Base-by-base conservation (phyloP, 2,329 filamentous ascomycete species). In the Aureobasidium sp. region DNA sequence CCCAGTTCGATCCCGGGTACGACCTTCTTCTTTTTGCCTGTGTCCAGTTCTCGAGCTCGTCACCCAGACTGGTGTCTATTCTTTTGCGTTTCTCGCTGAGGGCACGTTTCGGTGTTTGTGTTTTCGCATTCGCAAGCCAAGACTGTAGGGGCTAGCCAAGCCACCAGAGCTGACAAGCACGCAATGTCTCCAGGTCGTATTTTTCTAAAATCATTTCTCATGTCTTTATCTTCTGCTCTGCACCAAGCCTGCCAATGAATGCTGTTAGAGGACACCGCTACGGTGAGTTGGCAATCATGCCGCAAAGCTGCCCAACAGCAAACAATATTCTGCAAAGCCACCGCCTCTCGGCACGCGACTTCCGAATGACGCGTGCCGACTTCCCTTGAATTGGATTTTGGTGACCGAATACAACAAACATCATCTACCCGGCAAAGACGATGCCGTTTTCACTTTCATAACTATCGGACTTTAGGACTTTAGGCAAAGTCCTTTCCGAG, bases 291-390 rank as follows among this genome's bases (percentile, higher is more conserved):
- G 7, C 34, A 29, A 15, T 34, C 5, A 5, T 22, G 31, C 41
- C 55, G 42, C 27, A 15, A 12, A 41, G 20, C 27, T 12, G 42
- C 7, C 20, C 31, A 47, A 58, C 55, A 58, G 55, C 55, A 58
- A 58, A 25, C 55, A 47, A 47, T 58, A 17, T 36, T 47, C 31
- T 44, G 55, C 56, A 49, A 42, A 59, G 56, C 56, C 44, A 49
- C 56, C 85, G 42, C 77, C 68, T n/a, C 68, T 68, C 62, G 67
- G 66, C 57, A 61, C 47, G 57, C 45, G 37, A 51, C 47, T 39
- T 51, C 57, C 57, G 57, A 44, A 8, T 41, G 34, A 47, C 52
- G 57, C 57, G 57, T 52, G 57, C 47, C 31, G 57, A 48, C 52
- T 34, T 56, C 52, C 52, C 2, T 58, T n/a, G 29, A 8, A 27